Evolutionary conservation across 345 rosid genomes (phyloP), one percentile per base, ranked within the genome.

Genomic region (Brassica cretica): DNA sequence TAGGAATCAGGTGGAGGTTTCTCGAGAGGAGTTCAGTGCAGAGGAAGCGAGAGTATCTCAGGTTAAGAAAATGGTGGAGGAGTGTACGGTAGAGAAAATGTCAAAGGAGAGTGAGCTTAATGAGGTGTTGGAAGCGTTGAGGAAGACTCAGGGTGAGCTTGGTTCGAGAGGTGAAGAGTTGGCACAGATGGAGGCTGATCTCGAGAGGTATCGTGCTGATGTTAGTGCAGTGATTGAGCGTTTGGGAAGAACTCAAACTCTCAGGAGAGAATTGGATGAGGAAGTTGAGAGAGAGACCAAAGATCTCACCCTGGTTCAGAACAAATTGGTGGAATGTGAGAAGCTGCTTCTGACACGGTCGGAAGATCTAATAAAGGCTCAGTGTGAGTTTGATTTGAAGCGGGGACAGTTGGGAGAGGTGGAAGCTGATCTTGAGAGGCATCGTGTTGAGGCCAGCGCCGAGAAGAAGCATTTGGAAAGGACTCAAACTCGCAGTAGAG

Each of bases 101-200:
- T 66, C 69, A 32, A 72, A 66, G 77, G 16, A 1, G 2, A 19
- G 41, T 58, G 77, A 78, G 51, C 15, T 78, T 59, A 6, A 0
- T 60, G 68, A 21, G 32, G 1, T 33, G n/a, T 18, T 8, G 37
- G 67, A 66, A 8, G 46, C 65, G 32, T 10, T 72, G 67, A 59
- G 62, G 3, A 66, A 58, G 18, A 15, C 58, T 51, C 58, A 51
- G 8, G 58, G 1, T 51, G 58, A 15, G 58, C 19, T 51, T 51
- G 58, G 14, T 15, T 51, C 19, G 2, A 51, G 5, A n/a, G 58
- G 58, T 5, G 8, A 15, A 1, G 2, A 15, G 58, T 6, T 51
- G 15, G 19, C 19, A n/a, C 19, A 51, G 3, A n/a, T 51, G 19
- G 58, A 51, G 58, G 0, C 58, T 51, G 58, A 15, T 51, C 19